Percentiles rank a stretch among this genome's conserved stretches.
Evolutionary conservation across 371 early-diverging fungal species (phyloP).

Genomic region (Thermomucor indicae-seudaticae): DNA sequence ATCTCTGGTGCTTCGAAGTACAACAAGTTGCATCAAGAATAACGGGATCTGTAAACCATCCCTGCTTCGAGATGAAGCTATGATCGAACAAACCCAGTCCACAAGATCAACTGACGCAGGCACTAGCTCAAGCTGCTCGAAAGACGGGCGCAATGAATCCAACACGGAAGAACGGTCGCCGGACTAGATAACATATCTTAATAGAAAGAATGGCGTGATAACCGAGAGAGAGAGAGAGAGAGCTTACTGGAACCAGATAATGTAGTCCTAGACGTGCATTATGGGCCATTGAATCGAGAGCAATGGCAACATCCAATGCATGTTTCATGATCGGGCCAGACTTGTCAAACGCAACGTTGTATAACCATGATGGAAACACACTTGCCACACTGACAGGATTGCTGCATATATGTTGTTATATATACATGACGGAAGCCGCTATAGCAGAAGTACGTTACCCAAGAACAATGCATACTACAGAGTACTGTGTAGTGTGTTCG

Average conservation of each 20-base stretch:
- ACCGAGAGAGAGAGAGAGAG: neutral
- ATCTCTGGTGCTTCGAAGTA: slow-evolving; percentile 15
- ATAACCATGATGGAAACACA: slow-evolving; percentile 35
- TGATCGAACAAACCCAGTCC: slow-evolving; percentile 21
- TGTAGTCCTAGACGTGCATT: slow-evolving; percentile 20
- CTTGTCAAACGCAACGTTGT: slow-evolving; percentile 29
- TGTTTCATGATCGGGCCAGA: slow-evolving; percentile 37
- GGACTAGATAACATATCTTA: slow-evolving; percentile 8
- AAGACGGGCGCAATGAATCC: slow-evolving; percentile 28
- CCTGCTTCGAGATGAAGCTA: slow-evolving; percentile 1
- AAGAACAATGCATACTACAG: neutral
- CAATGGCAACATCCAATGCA: slow-evolving; percentile 38
- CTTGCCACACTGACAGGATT: slow-evolving; percentile 5
- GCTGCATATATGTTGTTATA: neutral
- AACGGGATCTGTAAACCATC: slow-evolving; percentile 34
- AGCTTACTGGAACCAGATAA: slow-evolving; percentile 30
- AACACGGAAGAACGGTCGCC: slow-evolving; percentile 33
- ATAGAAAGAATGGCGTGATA: neutral
- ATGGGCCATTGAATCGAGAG: slow-evolving; percentile 36
- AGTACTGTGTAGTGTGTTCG: slow-evolving; percentile 17
- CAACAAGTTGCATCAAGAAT: slow-evolving; percentile 26
- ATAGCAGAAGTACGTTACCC: neutral
- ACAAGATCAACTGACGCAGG: slow-evolving; percentile 36
- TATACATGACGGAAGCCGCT: neutral
- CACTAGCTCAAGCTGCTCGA: slow-evolving; percentile 28